phyloP scores from a whole-genome alignment of 768 basidiomycete genomes.

The Mycena pura region DNA sequence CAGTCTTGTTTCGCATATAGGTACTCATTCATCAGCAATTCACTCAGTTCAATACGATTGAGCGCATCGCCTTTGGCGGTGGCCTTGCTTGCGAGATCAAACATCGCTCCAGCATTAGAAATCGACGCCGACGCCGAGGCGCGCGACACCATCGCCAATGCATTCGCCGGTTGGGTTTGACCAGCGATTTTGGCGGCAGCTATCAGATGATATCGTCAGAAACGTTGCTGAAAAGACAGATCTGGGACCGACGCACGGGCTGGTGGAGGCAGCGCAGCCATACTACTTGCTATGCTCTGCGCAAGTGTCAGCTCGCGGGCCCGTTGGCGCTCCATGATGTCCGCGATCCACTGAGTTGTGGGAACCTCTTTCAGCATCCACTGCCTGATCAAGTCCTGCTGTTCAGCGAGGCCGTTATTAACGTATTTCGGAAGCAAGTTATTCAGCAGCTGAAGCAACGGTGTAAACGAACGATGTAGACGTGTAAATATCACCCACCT shows the following conservation, averaged over 20 bases:
- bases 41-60: slow-evolving; percentile 36
- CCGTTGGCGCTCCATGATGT: slow-evolving; percentile 28
- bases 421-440: slow-evolving; percentile 33
- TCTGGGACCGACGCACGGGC: no score
- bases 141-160: no score
- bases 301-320: slow-evolving; percentile 9
- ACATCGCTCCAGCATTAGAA: background rate
- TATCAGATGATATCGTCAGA: no score
- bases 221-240: no score
- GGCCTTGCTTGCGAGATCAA: slow-evolving; percentile 11
- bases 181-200: no score
- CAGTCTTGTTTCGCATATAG: slow-evolving; percentile 35
- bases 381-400: slow-evolving; percentile 33
- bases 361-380: slow-evolving; percentile 36
- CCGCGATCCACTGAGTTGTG: slow-evolving; percentile 27
- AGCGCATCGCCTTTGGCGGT: slow-evolving; percentile 14
- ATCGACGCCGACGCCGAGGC: slow-evolving; percentile 12
- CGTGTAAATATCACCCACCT: background rate
- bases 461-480: background rate
- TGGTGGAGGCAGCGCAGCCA: background rate
- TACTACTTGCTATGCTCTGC: background rate
- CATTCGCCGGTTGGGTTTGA: no score
- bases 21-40: slow-evolving; percentile 36
- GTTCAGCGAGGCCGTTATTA: slow-evolving; percentile 22
- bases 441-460: slow-evolving; percentile 27